Conservation (phyloP, 164 flowering plant species). For the Saururus chinensis region DNA sequence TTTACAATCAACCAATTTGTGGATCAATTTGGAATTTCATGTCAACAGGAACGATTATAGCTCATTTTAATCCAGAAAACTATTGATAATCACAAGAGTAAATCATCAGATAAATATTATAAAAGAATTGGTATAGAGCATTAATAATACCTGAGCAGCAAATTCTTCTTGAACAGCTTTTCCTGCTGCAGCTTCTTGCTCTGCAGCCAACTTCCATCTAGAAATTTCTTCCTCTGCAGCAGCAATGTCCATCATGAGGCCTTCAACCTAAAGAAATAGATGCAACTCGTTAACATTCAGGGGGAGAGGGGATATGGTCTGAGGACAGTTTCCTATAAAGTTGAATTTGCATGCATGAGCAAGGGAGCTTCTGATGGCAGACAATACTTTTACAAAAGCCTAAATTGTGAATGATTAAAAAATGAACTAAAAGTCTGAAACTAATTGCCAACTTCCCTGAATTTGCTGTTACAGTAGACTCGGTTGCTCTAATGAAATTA, state of each 20-base stretch:
- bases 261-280: constrained; percentile 52
- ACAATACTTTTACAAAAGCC: background rate
- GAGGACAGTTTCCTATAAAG: background rate
- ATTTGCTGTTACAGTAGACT: no score
- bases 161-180: constrained; percentile 78
- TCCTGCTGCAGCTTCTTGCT: constrained; percentile 97
- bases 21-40: no score
- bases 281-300: background rate
- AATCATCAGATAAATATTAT: background rate
- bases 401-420: background rate
- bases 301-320: no score
- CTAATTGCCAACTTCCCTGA: background rate
- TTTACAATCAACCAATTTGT: no score
- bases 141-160: constrained; percentile 47
- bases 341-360: background rate
- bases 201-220: constrained; percentile 95
- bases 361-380: background rate
- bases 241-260: constrained; percentile 90
- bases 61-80: no score
- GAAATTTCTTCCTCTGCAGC: constrained; percentile 93
- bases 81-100: background rate
- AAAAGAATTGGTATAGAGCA: background rate
- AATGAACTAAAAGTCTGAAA: background rate
- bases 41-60: no score
- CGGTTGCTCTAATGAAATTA: no score